Evolutionary conservation across 352 stramenopile species (phyloP).

Genomic region (Phytophthora pluvialis): DNA sequence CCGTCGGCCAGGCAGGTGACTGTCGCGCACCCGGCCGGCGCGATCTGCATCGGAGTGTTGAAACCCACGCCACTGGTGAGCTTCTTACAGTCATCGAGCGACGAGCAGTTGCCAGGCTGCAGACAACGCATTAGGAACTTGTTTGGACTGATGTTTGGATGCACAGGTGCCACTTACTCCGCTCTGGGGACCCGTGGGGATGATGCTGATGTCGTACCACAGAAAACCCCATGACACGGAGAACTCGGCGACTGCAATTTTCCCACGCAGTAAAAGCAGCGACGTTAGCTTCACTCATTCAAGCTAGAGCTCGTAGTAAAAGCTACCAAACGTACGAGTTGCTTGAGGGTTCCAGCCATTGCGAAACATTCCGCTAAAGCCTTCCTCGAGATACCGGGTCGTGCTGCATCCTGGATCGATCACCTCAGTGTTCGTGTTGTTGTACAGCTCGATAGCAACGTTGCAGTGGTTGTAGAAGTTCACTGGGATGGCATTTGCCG

Average conservation of each 20-base stretch:
- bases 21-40: conserved; percentile 40
- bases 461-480: conserved; percentile 66
- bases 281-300: conserved; percentile 7
- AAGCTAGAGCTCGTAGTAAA: background rate
- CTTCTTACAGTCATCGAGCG: conserved; percentile 44
- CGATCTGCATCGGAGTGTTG: conserved; percentile 60
- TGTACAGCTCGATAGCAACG: conserved; percentile 51
- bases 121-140: conserved; percentile 9
- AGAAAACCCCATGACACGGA: conserved; percentile 42
- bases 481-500: conserved; percentile 43
- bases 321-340: conserved; percentile 36
- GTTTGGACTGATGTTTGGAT: background rate
- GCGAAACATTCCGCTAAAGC: conserved; percentile 72
- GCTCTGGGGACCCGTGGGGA: conserved; percentile 49
- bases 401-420: conserved; percentile 43
- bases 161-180: conserved; percentile 23
- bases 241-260: conserved; percentile 58
- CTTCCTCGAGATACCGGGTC: conserved; percentile 46
- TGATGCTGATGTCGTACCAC: conserved; percentile 75
- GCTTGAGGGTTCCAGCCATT: conserved; percentile 58
- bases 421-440: conserved; percentile 48
- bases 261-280: conserved; percentile 3
- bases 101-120: conserved; percentile 47
- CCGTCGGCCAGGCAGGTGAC: conserved; percentile 45
- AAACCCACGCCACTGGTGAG: conserved; percentile 48